phyloP scores from a whole-genome alignment of 164 flowering plant genomes.

The Amborella trichopoda region DNA sequence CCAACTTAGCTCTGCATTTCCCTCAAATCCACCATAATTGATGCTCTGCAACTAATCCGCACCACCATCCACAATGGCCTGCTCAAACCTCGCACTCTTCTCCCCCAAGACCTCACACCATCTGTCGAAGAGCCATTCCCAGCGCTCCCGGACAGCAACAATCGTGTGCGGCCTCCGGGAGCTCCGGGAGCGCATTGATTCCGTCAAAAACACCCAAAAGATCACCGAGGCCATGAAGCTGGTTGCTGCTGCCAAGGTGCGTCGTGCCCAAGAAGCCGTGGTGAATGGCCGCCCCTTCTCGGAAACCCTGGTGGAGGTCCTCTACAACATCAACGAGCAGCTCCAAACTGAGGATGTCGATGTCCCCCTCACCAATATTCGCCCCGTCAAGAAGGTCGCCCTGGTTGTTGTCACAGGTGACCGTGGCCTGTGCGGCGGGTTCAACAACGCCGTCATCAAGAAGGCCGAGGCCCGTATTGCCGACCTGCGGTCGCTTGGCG shows the following conservation, averaged over 20 bases:
- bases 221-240: slow-evolving; percentile 93
- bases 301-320: slow-evolving; percentile 51
- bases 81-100: slow-evolving; percentile 29
- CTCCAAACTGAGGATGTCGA: slow-evolving; percentile 52
- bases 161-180: slow-evolving; percentile 52
- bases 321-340: slow-evolving; percentile 49
- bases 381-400: slow-evolving; percentile 72
- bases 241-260: slow-evolving; percentile 76
- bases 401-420: slow-evolving; percentile 79
- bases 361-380: slow-evolving; percentile 45
- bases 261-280: slow-evolving; percentile 92
- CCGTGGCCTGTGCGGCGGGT: slow-evolving; percentile 82
- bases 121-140: slow-evolving; percentile 15
- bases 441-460: slow-evolving; percentile 43
- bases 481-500: slow-evolving; percentile 47
- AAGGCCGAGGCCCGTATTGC: slow-evolving; percentile 52
- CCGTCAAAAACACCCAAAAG: slow-evolving; percentile 79
- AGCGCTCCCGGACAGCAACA: slow-evolving; percentile 1
- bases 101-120: slow-evolving; percentile 13
- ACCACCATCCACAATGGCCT: slow-evolving; percentile 34
- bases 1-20: too few species aligned
- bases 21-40: too few species aligned
- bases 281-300: slow-evolving; percentile 72
- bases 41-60: too few species aligned
- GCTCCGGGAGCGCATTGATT: slow-evolving; percentile 42